phyloP scores from a whole-genome alignment of 31 red algal genomes.

The Bonnemaisonia californica region DNA sequence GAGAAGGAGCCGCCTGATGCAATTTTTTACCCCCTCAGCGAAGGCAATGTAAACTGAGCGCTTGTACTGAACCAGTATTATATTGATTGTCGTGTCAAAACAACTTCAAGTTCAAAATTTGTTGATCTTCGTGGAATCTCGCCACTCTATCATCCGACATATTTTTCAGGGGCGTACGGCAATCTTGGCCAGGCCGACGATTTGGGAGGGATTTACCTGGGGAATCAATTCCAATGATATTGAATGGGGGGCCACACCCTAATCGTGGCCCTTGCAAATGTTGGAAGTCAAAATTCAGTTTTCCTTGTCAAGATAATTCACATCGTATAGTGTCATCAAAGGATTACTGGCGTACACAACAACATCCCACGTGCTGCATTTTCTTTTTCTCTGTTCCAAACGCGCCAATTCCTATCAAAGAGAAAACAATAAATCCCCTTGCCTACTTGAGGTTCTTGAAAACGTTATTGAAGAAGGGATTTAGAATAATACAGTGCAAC shows the following conservation, averaged over 20 bases:
- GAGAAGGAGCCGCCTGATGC: conserved; percentile 69
- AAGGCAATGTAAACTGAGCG: conserved; percentile 62
- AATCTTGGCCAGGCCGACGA: neutral
- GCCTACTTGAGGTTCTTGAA: conserved; percentile 41
- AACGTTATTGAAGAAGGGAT: neutral
- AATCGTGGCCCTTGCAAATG: conserved; percentile 28
- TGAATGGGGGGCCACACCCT: no score
- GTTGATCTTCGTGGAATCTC: neutral
- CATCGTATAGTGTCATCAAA: conserved; percentile 48
- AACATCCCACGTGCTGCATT: conserved; percentile 68
- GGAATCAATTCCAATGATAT: neutral
- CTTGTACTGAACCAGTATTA: neutral
- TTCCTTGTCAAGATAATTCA: conserved; percentile 70
- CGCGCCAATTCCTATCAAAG: conserved; percentile 2
- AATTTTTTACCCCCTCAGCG: conserved; percentile 95
- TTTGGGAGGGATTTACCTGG: neutral
- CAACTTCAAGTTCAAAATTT: neutral
- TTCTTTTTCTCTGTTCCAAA: conserved; percentile 18
- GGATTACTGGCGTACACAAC: conserved; percentile 64
- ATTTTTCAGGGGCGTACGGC: neutral
- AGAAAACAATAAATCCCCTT: conserved; percentile 18
- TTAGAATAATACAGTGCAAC: conserved; percentile 20
- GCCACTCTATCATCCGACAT: neutral
- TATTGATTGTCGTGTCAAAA: neutral
- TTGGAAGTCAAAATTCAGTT: conserved; percentile 13